Base-by-base conservation (phyloP, 306 rosid species). In the Dalbergia oliveri region DNA sequence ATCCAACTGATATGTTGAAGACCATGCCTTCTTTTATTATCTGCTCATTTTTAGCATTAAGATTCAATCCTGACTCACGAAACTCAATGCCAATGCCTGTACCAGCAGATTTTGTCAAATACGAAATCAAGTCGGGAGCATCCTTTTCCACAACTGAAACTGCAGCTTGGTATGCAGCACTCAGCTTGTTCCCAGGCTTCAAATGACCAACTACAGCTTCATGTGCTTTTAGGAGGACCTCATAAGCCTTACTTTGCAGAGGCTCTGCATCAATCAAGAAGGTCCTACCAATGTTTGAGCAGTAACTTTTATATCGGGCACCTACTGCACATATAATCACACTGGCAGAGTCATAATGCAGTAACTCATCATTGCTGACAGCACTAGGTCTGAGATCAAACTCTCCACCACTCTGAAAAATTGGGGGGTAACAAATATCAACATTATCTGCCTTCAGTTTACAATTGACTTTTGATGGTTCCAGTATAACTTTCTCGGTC, bases 311-410 rank as follows among this genome's bases (percentile, higher is more conserved):
- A 65, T 94, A 94, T 16, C 97, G 94, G 41, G 97, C 91, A 39
- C 99, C 99, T 33, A 94, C 83, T 8, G 97, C 97, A 84, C 99
- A 94, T 76, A 94, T 88, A 61, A 94, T 94, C 77, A 91, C 99
- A 74, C 97, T 93, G 13, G 94, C 91, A 69, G 94, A 84, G 53
- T 94, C 97, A 73, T 94, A 94, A 80, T 94, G 82, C 61, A 94
- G 95, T 67, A 81, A 77, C 51, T 93, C 97, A 50, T 93, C 99
- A 14, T 90, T 91, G 86, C 97, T 94, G 75, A 93, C 94, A 84
- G 99, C 99, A 81, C 97, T 91, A 16, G 99, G 99, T 68, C 86
- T 88, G 78, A 94, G 97, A 88, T 94, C 99, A 87, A 88, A 94
- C 73, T 84, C 88, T 14, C 97, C 99, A 12, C 99, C 99, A 58